These are phyloP conservation scores for Larix sibirica DNA, from an alignment of 83 land plant genomes.

Conservation along the genomic window DNA sequence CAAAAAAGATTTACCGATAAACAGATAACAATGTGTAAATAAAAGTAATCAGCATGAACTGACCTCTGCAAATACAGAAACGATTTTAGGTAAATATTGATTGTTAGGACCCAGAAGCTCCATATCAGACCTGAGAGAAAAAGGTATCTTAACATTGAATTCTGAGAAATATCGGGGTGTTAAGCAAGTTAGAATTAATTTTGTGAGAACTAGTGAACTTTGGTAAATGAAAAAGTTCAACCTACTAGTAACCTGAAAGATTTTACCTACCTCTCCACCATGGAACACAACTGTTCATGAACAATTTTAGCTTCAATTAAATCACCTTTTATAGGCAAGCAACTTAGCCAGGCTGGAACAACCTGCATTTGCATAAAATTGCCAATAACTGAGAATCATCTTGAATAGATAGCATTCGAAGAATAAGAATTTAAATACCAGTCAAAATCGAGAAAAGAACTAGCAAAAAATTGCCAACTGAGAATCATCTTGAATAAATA, in stretches of 20 bases:
- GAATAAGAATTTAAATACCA: neutral
- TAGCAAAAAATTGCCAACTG: neutral
- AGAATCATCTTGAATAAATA: neutral
- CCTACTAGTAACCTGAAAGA: neutral
- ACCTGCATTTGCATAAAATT: constrained; percentile 48
- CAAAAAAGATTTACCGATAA: no score
- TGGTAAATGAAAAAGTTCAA: neutral
- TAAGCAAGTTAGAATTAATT: neutral
- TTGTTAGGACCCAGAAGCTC: constrained; percentile 88
- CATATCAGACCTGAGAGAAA: constrained; percentile 72
- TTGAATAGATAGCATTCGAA: neutral
- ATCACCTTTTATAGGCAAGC: constrained; percentile 88
- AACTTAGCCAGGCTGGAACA: constrained; percentile 91
- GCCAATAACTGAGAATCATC: neutral
- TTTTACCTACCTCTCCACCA: constrained; percentile 84
- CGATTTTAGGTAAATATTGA: constrained; percentile 90
- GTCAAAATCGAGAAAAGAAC: constrained; percentile 7
- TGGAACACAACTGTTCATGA: constrained; percentile 90
- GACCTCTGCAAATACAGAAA: constrained; percentile 96
- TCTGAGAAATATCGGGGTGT: neutral
- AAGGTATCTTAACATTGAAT: neutral
- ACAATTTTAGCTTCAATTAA: constrained; percentile 93
- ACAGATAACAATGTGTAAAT: neutral
- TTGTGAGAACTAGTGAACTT: neutral
- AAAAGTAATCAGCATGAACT: neutral